Evolutionary conservation across 331 rosid species (phyloP).

Genomic region (Malus hybrid): DNA sequence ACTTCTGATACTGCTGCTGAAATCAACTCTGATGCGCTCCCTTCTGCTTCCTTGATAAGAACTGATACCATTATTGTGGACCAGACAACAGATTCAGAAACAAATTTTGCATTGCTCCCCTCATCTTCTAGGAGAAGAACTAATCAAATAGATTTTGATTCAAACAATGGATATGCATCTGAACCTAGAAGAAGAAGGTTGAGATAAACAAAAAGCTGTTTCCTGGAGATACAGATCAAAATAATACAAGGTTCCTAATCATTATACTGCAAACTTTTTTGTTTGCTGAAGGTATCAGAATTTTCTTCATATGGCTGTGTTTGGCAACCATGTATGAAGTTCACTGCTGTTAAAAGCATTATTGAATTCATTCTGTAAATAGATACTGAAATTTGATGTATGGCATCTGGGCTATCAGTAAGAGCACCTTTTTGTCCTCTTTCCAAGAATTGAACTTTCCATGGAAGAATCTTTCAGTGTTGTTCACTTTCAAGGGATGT

Average conservation of each 20-base stretch:
- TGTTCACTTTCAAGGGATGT: neutral
- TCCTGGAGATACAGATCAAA: slow-evolving; percentile 6
- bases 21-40: slow-evolving; percentile 19
- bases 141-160: slow-evolving; percentile 19
- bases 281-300: neutral
- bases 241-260: slow-evolving; percentile 2
- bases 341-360: neutral
- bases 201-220: slow-evolving; percentile 27
- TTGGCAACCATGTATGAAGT: neutral
- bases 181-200: slow-evolving; percentile 55
- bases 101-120: slow-evolving; percentile 20
- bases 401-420: neutral
- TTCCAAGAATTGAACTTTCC: neutral
- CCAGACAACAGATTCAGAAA: slow-evolving; percentile 27
- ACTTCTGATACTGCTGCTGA: slow-evolving; percentile 29
- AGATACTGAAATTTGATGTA: neutral
- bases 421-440: neutral
- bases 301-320: neutral
- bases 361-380: neutral
- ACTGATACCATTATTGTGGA: slow-evolving; percentile 15
- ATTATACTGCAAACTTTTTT: neutral
- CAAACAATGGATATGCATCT: slow-evolving; percentile 19
- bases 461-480: neutral
- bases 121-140: slow-evolving; percentile 40
- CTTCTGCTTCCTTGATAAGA: slow-evolving; percentile 27